A percentile compares a stretch with the other conserved stretches of the same genome.
These are phyloP conservation scores for Cladosporium sp. DNA, from an alignment of 2,329 filamentous ascomycete species.

Conservation along the genomic window DNA sequence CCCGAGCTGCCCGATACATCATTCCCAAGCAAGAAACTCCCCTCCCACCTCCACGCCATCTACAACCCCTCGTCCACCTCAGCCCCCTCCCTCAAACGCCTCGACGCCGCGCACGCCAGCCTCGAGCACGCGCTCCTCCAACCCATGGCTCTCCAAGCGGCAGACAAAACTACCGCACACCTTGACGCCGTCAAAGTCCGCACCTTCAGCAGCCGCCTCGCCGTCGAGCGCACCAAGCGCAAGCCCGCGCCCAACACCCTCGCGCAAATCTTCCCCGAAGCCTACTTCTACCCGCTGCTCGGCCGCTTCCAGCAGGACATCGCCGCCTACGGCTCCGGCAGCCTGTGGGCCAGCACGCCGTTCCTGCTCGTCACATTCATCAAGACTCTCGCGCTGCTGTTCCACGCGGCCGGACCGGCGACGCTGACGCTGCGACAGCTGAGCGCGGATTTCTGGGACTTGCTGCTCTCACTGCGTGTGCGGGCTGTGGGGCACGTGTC, in stretches of 20 bases:
- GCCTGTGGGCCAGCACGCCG: conserved; percentile 69
- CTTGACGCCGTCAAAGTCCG: conserved; percentile 78
- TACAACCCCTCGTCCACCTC: conserved; percentile 51
- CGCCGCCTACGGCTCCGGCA: conserved; percentile 33
- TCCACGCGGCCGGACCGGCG: conserved; percentile 80
- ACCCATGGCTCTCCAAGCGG: conserved; percentile 78
- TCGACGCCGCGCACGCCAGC: conserved; percentile 67
- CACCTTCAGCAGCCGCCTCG: conserved; percentile 79
- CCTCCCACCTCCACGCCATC: conserved; percentile 69
- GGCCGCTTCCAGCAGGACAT: conserved; percentile 59
- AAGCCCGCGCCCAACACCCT: conserved; percentile 71
- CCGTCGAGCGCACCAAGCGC: conserved; percentile 58
- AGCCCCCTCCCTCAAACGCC: conserved; percentile 47
- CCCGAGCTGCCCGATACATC: conserved; percentile 35
- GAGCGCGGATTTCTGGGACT: conserved; percentile 78
- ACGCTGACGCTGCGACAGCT: conserved; percentile 75
- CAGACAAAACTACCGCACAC: conserved; percentile 76
- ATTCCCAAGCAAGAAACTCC: conserved; percentile 82
- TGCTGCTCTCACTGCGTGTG: conserved; percentile 72
- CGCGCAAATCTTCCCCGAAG: conserved; percentile 69
- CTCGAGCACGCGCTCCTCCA: conserved; percentile 73
- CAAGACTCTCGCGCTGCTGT: conserved; percentile 78
- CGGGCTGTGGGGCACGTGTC: conserved; percentile 46
- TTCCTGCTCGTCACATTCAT: conserved; percentile 76
- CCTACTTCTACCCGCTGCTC: conserved; percentile 85